Conservation (phyloP, 176 grass and related monocot genomes). For the Oryza rufipogon region DNA sequence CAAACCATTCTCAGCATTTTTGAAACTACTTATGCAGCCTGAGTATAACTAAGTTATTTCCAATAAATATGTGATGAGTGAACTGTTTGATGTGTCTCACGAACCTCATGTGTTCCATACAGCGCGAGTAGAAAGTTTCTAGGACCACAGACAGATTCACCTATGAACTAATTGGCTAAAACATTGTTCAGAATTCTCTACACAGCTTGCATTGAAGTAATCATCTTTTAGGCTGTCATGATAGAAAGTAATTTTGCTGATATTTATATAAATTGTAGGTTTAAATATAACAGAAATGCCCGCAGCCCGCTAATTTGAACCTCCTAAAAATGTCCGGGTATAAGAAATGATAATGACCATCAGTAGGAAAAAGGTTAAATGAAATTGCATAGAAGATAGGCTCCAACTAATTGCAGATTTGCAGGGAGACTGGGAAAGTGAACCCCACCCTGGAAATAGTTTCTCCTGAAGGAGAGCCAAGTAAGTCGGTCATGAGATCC, state of each 20-base stretch:
- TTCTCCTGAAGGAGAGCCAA: slow-evolving; percentile 71
- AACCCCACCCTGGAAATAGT: slow-evolving; percentile 62
- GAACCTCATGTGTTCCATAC: background rate
- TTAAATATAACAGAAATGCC: background rate
- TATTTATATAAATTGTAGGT: background rate
- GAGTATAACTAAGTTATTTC: slow-evolving; percentile 17
- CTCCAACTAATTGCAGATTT: slow-evolving; percentile 26
- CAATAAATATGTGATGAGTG: background rate
- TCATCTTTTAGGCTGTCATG: background rate
- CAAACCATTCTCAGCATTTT: slow-evolving; percentile 11
- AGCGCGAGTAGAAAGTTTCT: background rate
- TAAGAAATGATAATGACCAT: background rate
- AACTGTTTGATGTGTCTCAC: background rate
- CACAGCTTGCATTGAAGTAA: background rate
- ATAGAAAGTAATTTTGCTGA: background rate
- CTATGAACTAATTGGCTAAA: background rate
- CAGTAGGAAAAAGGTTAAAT: background rate
- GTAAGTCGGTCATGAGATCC: slow-evolving; percentile 85
- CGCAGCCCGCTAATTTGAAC: background rate
- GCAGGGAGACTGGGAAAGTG: slow-evolving; percentile 9
- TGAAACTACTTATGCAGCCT: background rate
- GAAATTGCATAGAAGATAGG: background rate
- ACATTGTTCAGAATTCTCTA: background rate
- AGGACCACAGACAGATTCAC: background rate
- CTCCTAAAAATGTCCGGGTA: background rate